Percentiles rank a stretch among this genome's conserved stretches.
Evolutionary conservation across 331 rosid species (phyloP).

Genomic region (Rhamnella rubrinervis): DNA sequence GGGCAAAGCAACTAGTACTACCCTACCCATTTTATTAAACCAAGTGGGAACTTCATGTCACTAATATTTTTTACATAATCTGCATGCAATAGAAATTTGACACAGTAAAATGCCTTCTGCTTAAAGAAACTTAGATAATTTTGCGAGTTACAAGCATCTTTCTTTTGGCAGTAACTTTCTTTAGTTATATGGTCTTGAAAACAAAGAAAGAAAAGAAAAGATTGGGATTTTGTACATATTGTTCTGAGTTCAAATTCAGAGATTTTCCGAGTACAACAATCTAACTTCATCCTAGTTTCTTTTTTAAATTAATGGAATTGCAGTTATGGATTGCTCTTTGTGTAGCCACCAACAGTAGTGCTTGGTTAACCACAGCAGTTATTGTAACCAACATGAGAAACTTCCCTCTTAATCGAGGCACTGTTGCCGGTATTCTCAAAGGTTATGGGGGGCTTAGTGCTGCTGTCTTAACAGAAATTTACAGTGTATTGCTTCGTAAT

Average conservation of each 20-base stretch:
- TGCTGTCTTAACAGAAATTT: slow-evolving; percentile 65
- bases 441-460: slow-evolving; percentile 70
- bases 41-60: not conserved
- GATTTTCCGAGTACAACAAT: not conserved
- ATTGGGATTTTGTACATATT: not conserved
- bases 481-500: slow-evolving; percentile 51
- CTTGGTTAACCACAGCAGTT: slow-evolving; percentile 66
- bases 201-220: not conserved
- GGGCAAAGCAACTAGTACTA: not conserved
- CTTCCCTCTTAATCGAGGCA: slow-evolving; percentile 70
- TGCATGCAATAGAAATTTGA: not conserved
- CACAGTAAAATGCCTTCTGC: not conserved
- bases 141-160: not conserved
- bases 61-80: not conserved
- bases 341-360: slow-evolving; percentile 65
- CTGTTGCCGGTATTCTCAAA: slow-evolving; percentile 68
- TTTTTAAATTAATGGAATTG: slow-evolving; percentile 2
- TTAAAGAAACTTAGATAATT: not conserved
- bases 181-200: not conserved
- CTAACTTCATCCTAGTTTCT: not conserved
- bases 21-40: not conserved
- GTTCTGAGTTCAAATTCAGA: not conserved
- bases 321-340: slow-evolving; percentile 69
- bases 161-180: not conserved
- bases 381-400: slow-evolving; percentile 89